Percentiles rank a stretch among this genome's conserved stretches.
Evolutionary conservation across 257 asterid species (phyloP).

Genomic region (Solanum pennellii): DNA sequence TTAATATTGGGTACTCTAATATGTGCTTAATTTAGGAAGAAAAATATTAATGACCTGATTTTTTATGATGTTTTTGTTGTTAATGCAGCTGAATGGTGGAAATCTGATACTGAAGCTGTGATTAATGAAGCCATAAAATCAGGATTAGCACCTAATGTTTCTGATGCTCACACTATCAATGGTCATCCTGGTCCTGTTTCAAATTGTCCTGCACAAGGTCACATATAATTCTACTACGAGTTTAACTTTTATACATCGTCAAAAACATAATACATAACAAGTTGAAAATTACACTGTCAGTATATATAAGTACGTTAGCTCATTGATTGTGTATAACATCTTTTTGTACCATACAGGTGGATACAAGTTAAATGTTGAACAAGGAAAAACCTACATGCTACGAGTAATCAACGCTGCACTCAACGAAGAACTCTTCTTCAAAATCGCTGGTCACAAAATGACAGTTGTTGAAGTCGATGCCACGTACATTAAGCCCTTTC

Average conservation of each 20-base stretch:
- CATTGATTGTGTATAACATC: neutral
- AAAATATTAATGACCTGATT: neutral
- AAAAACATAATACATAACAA: neutral
- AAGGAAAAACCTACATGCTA: constrained; percentile 67
- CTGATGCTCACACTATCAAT: constrained; percentile 91
- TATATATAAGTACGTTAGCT: neutral
- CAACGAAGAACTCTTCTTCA: constrained; percentile 91
- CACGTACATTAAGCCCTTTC: constrained; percentile 75
- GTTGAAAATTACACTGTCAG: neutral
- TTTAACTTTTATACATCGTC: neutral
- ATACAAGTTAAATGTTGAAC: constrained; percentile 45
- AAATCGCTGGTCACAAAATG: constrained; percentile 72
- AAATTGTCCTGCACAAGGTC: constrained; percentile 47
- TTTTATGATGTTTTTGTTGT: neutral
- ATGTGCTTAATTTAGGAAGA: neutral
- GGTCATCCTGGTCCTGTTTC: constrained; percentile 65
- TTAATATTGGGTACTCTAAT: neutral
- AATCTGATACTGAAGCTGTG: constrained; percentile 77
- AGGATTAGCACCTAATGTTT: constrained; percentile 80
- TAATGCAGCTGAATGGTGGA: constrained; percentile 89
- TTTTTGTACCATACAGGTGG: constrained; percentile 30
- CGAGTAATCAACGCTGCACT: constrained; percentile 91
- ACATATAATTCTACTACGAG: neutral
- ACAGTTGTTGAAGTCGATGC: constrained; percentile 97
- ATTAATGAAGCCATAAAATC: constrained; percentile 63